Evolutionary conservation across 73 alveolate species (phyloP).

Genomic region (Tetrahymena thermophila): DNA sequence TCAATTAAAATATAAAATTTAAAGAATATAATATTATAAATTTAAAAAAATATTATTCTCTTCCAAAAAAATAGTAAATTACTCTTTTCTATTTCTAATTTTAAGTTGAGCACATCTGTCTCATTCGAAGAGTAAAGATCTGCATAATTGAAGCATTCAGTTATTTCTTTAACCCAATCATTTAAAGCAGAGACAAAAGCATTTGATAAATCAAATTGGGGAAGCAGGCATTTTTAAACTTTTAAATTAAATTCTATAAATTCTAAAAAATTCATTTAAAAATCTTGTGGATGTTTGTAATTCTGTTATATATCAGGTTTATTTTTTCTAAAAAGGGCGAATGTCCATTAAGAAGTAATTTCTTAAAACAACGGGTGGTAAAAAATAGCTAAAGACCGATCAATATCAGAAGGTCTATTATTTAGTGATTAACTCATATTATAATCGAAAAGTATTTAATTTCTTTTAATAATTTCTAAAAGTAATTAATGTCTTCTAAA

Average conservation of each 20-base stretch:
- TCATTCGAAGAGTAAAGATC: constrained; percentile 8
- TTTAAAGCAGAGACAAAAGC: constrained; percentile 36
- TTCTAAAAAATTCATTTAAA: constrained; percentile 8
- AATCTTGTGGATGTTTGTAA: constrained; percentile 17
- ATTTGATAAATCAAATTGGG: not conserved
- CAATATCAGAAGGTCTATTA: constrained; percentile 26
- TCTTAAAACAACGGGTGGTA: constrained; percentile 33
- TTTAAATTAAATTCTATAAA: constrained; percentile 15
- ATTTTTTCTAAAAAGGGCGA: not conserved
- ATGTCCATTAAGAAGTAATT: constrained; percentile 12
- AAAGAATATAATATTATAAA: not conserved
- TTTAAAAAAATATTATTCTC: not conserved
- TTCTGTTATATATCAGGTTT: not conserved
- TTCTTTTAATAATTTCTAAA: too few relatives aligned
- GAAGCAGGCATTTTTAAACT: constrained; percentile 21
- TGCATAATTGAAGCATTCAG: constrained; percentile 17
- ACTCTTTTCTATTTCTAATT: constrained; percentile 14
- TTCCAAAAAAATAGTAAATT: not conserved
- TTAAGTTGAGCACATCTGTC: constrained; percentile 1
- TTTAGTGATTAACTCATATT: not conserved
- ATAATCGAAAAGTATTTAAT: not conserved
- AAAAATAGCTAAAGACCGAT: constrained; percentile 29
- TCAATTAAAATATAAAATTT: not conserved
- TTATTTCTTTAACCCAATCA: constrained; percentile 42
- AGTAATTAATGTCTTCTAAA: not conserved